Percentiles rank a stretch among this genome's conserved stretches.
phyloP scores from a whole-genome alignment of 1,139 yeast genomes.

The Pichia sp. region DNA sequence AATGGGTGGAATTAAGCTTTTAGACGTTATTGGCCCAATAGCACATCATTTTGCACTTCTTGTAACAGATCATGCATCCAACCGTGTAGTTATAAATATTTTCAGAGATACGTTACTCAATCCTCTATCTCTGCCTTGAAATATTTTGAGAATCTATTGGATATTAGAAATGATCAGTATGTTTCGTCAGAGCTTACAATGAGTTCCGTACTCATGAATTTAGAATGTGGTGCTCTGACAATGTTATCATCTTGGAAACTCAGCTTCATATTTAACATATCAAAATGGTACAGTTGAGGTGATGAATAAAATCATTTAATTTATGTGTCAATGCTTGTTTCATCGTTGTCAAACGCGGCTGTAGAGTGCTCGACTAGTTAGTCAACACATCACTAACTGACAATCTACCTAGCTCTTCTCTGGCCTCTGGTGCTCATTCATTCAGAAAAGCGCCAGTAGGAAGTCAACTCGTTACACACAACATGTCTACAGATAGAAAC shows the following conservation, averaged over 20 bases:
- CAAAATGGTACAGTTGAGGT: conserved; percentile 3
- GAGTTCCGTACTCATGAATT: conserved; percentile 5
- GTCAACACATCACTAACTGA: no score
- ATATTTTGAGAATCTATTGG: background rate
- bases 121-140: background rate
- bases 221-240: background rate
- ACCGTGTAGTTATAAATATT: conserved; percentile 3
- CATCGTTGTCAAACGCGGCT: no score
- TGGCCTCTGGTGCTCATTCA: no score
- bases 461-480: no score
- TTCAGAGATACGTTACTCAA: conserved; percentile 4
- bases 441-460: no score
- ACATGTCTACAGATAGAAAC: no score
- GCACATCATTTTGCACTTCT: background rate
- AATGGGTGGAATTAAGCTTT: conserved; percentile 1
- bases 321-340: no score
- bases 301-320: conserved; percentile 1
- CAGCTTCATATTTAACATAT: conserved; percentile 3
- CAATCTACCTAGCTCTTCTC: no score
- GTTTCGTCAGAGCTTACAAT: conserved; percentile 7
- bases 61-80: conserved; percentile 3
- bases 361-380: no score
- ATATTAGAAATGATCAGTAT: background rate
- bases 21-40: conserved; percentile 5
- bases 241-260: conserved; percentile 1